Evolutionary conservation across 2,329 filamentous ascomycete genomes (phyloP), one percentile per base, ranked within the genome.

Genomic region (Exophiala xenobiotica): DNA sequence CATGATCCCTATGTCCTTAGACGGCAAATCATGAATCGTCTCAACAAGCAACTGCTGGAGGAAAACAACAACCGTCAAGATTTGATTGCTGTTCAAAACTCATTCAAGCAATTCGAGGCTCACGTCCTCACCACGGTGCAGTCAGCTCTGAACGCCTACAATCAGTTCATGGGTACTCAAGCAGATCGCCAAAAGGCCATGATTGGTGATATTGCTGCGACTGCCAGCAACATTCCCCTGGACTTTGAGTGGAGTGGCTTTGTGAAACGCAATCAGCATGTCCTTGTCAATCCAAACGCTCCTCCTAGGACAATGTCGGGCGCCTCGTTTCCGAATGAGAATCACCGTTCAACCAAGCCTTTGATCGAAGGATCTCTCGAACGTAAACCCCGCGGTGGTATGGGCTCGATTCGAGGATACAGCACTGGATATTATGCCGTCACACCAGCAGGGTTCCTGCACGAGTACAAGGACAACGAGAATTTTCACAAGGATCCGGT

Each of bases 381-480:
- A 75, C 86, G 90, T 66, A 97, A 96, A 74, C 90, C 87, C 56
- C 87, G 90, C 62, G 87, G 95, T 69, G 87, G 95, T 70, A 85
- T 95, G 71, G 81, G 90, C 24, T 80, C 80, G 16, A 82, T 81
- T 63, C 79, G 86, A 71, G 86, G 87, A 52, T 93, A 88, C 70
- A 85, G 83, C 57, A 82, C 87, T 0, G 83, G 81, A 49, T 96
- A 95, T 77, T 99, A 96, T 67, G 92, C 93, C 50, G 83, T 97
- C 41, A 95, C 90, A 0, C 87, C 90, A 0, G 81, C 88, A 51
- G 90, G 88, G 65, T 99, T 86, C 73, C 74, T 99, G 52, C 93
- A 99, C 74, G 91, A 96, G 70, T 99, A 95, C 78, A 95, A 95
- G 73, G 90, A 95, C 65, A 87, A 88, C 66, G 92, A 97, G 64